Percentiles rank a stretch among this genome's conserved stretches.
Evolutionary conservation across 371 early-diverging fungal species (phyloP).

Genomic region (Mortierella sp.): DNA sequence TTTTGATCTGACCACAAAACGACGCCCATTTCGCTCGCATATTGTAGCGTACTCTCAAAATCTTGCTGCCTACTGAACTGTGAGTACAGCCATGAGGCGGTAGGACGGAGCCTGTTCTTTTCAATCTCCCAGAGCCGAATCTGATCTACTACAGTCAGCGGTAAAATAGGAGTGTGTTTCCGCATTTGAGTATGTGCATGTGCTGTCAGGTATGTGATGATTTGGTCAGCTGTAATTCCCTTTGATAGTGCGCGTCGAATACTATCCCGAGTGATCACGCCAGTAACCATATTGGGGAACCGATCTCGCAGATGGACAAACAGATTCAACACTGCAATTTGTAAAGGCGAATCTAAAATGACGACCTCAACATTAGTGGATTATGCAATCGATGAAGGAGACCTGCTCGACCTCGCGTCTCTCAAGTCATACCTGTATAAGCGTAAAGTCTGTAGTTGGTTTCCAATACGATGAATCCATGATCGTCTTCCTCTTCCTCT

Average conservation of each 20-base stretch:
- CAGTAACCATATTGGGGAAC: slow-evolving; percentile 97
- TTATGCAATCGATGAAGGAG: no score
- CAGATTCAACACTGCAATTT: slow-evolving; percentile 96
- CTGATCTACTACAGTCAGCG: slow-evolving; percentile 96
- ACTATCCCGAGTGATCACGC: slow-evolving; percentile 93
- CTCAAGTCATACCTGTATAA: slow-evolving; percentile 79
- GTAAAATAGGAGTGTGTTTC: slow-evolving; percentile 86
- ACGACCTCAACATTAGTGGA: not conserved
- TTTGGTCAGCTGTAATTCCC: slow-evolving; percentile 98
- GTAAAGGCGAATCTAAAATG: slow-evolving; percentile 86
- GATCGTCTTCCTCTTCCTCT: slow-evolving; percentile 65
- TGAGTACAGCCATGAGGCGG: slow-evolving; percentile 81
- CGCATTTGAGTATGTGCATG: slow-evolving; percentile 96
- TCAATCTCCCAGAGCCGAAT: slow-evolving; percentile 98
- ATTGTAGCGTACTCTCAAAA: slow-evolving; percentile 80
- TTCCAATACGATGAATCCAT: slow-evolving; percentile 89
- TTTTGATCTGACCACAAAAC: slow-evolving; percentile 81
- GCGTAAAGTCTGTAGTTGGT: slow-evolving; percentile 97
- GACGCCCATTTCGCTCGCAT: slow-evolving; percentile 84
- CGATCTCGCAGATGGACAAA: slow-evolving; percentile 90
- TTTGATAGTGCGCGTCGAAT: slow-evolving; percentile 89
- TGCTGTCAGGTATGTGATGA: slow-evolving; percentile 87
- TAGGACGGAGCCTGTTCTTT: slow-evolving; percentile 84
- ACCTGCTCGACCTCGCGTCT: no score
- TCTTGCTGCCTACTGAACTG: slow-evolving; percentile 84